Evolutionary conservation across 805 yeast species (phyloP), one percentile per base, ranked within the genome.

Genomic region (Candida wancherniae): DNA sequence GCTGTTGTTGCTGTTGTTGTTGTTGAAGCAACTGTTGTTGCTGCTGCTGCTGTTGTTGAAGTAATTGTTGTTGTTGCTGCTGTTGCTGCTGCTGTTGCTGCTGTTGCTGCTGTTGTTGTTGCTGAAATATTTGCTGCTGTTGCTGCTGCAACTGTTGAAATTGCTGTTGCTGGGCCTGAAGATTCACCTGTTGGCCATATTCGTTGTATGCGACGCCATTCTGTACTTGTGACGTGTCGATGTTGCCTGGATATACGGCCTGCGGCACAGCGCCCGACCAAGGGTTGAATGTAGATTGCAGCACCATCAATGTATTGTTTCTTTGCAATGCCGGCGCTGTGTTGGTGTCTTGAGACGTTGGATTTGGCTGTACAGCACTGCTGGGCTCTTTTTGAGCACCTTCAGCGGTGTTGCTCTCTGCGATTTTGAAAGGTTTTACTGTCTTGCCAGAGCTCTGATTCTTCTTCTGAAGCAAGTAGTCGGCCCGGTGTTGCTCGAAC

Each of bases 401-500:
- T n/a, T n/a, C n/a, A n/a, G n/a, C n/a, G n/a, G n/a, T n/a, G n/a
- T n/a, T n/a, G n/a, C n/a, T n/a, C n/a, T n/a, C n/a, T n/a, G n/a
- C n/a, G n/a, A n/a, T n/a, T n/a, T n/a, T n/a, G n/a, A n/a, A n/a
- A n/a, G n/a, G n/a, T n/a, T n/a, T n/a, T n/a, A n/a, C n/a, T n/a
- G n/a, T n/a, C n/a, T n/a, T n/a, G n/a, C n/a, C 14, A 6, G 21
- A 24, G 4, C 25, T 44, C 33, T 69, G 66, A 14, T 57, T 66
- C 30, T 63, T 69, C 56, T 74, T 78, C 47, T 84, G 90, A 22
- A 76, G 77, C 40, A 85, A 57, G 49, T 83, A 86, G 50, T 84
- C 94, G 37, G 77, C 64, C 54, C 94, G 73, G 53, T 84, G 86
- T 6, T 63, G 59, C 45, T 86, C 95, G 57, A 86, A 86, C 45